Evolutionary conservation across 129 eudicot species (phyloP).

Genomic region (Chrysanthemum makinoi): DNA sequence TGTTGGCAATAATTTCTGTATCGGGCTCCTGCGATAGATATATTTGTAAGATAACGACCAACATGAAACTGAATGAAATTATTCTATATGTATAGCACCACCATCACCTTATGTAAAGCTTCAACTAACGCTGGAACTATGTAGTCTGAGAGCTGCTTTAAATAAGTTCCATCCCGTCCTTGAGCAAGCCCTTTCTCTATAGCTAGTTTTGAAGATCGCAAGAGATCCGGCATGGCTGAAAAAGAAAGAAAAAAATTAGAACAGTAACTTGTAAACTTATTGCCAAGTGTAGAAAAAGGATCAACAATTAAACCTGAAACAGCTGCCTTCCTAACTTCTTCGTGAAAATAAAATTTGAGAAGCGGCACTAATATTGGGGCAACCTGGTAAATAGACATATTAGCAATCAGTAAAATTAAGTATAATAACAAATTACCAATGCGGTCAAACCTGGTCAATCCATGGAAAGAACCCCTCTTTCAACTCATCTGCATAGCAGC

Average conservation of each 20-base stretch:
- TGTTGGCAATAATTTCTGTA: constrained; percentile 87
- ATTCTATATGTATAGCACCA: not conserved
- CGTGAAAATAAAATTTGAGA: constrained; percentile 93
- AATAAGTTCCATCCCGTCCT: constrained; percentile 85
- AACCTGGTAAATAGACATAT: constrained; percentile 46
- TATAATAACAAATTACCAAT: not conserved
- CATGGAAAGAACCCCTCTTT: constrained; percentile 99
- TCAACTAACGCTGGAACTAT: constrained; percentile 91
- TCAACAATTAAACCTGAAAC: constrained; percentile 63
- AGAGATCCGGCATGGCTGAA: constrained; percentile 94
- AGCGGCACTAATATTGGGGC: constrained; percentile 98
- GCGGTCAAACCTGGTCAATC: constrained; percentile 84
- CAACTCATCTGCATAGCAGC: constrained; percentile 97
- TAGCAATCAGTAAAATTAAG: not conserved
- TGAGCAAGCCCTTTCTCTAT: constrained; percentile 97
- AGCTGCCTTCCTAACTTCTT: constrained; percentile 98
- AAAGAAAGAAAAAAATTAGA: not conserved
- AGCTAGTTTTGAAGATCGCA: constrained; percentile 93
- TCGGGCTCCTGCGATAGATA: constrained; percentile 83
- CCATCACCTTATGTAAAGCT: constrained; percentile 85
- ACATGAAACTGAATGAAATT: not conserved
- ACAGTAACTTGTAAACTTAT: not conserved
- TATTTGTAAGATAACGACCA: not conserved
- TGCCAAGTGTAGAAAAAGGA: not conserved
- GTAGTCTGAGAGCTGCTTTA: constrained; percentile 94